Evolutionary conservation across 768 basidiomycete species (phyloP).

Genomic region (Amanita phalloides): DNA sequence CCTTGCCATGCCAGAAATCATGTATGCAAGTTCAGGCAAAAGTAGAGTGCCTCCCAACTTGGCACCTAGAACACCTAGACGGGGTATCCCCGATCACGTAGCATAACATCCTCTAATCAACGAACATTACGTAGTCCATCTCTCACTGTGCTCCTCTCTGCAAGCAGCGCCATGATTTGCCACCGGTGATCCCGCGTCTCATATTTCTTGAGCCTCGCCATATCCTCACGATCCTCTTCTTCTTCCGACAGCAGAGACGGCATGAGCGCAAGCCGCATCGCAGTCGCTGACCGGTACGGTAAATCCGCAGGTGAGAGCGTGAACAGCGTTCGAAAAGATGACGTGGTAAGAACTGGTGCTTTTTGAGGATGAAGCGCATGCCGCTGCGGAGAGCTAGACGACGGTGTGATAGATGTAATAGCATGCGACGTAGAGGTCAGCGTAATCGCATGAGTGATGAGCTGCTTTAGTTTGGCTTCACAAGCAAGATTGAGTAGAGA

Average conservation of each 20-base stretch:
- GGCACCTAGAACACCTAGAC: constrained; percentile 4
- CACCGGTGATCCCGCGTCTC: constrained; percentile 62
- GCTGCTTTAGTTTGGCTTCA: constrained; percentile 77
- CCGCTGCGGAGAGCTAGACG: constrained; percentile 23
- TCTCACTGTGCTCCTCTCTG: constrained; percentile 62
- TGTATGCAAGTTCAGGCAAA: constrained; percentile 60
- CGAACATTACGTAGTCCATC: constrained; percentile 28
- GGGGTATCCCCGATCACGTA: not conserved
- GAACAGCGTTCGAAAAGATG: constrained; percentile 71
- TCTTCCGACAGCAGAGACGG: constrained; percentile 13
- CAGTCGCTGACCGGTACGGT: constrained; percentile 72
- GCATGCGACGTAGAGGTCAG: constrained; percentile 68
- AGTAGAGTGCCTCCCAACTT: constrained; percentile 17
- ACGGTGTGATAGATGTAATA: constrained; percentile 64
- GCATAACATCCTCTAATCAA: constrained; percentile 2
- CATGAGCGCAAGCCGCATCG: constrained; percentile 48
- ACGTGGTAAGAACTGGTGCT: constrained; percentile 44
- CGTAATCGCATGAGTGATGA: constrained; percentile 72
- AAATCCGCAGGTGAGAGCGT: constrained; percentile 66
- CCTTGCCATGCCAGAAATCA: constrained; percentile 51
- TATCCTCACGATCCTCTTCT: constrained; percentile 42
- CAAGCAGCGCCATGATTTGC: constrained; percentile 70
- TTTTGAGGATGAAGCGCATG: constrained; percentile 21
- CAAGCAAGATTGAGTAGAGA: constrained; percentile 68
- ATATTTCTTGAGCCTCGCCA: constrained; percentile 44